Conservation (phyloP, 495 filamentous ascomycete genomes). For the Aspergillus coremiiformis region DNA sequence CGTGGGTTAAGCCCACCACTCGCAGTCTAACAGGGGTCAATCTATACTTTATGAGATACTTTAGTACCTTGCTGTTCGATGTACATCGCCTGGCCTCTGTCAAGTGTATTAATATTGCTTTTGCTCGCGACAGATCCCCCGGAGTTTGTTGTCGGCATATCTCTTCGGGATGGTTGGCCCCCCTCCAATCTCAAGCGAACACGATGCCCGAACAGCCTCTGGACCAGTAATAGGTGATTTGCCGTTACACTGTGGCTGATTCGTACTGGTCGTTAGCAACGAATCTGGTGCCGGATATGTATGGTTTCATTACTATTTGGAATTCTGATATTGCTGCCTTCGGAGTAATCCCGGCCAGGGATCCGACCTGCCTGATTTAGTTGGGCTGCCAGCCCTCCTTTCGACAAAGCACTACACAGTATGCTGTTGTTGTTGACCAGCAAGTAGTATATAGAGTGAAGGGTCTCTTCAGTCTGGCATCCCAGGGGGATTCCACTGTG, state of each 20-base stretch:
- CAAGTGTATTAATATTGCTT: conserved; percentile 3
- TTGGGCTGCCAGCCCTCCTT: too few species aligned
- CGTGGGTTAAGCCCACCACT: background rate
- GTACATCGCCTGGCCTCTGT: background rate
- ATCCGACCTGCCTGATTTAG: too few species aligned
- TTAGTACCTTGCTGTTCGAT: background rate
- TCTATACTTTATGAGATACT: background rate
- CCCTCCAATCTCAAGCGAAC: background rate
- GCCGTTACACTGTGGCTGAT: background rate
- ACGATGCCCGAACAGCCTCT: background rate
- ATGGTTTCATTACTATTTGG: background rate
- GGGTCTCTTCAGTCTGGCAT: too few species aligned
- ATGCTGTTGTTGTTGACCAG: too few species aligned
- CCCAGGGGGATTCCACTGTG: too few species aligned
- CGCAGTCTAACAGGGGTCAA: background rate
- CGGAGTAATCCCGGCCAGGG: too few species aligned
- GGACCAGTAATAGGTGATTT: background rate
- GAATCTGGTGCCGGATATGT: background rate
- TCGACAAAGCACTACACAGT: too few species aligned
- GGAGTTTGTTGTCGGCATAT: conserved; percentile 10
- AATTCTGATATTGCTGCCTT: too few species aligned
- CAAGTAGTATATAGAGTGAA: too few species aligned
- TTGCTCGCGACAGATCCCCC: background rate
- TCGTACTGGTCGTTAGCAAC: background rate
- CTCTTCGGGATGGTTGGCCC: conserved; percentile 1